Evolutionary conservation across 495 filamentous ascomycete genomes (phyloP).

Genomic region (Thozetella sp.): DNA sequence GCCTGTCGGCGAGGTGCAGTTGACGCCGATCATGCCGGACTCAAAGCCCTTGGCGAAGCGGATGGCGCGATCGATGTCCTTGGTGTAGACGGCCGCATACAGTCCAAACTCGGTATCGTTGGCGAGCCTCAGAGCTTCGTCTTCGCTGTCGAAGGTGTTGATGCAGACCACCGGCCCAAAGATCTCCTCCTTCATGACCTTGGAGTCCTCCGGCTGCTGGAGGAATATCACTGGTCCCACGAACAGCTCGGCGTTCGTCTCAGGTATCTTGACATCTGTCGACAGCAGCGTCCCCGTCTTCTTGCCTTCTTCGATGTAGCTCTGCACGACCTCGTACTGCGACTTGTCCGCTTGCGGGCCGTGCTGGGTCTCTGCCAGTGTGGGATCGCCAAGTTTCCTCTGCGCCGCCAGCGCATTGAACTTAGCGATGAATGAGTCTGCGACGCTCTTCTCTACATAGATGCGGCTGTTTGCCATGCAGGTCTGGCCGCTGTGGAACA

Average conservation of each 20-base stretch:
- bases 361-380: slow-evolving; percentile 64
- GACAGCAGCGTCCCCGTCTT: slow-evolving; percentile 23
- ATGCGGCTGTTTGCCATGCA: slow-evolving; percentile 80
- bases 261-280: slow-evolving; percentile 20
- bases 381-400: slow-evolving; percentile 61
- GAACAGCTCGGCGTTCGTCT: slow-evolving; percentile 38
- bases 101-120: slow-evolving; percentile 77
- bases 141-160: slow-evolving; percentile 64
- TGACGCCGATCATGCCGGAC: slow-evolving; percentile 57
- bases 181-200: slow-evolving; percentile 53
- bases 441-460: slow-evolving; percentile 64
- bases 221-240: slow-evolving; percentile 74
- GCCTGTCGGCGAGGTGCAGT: slow-evolving; percentile 36
- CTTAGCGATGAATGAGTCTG: slow-evolving; percentile 57
- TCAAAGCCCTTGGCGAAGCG: slow-evolving; percentile 66
- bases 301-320: slow-evolving; percentile 36
- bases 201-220: slow-evolving; percentile 64
- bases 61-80: slow-evolving; percentile 68
- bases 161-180: slow-evolving; percentile 76
- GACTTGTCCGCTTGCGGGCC: slow-evolving; percentile 54
- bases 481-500: slow-evolving; percentile 74
- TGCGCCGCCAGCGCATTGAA: slow-evolving; percentile 59
- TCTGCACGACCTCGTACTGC: slow-evolving; percentile 31
- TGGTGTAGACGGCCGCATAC: slow-evolving; percentile 77
- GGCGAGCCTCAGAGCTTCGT: slow-evolving; percentile 66